Conservation (phyloP, 345 rosid species). For the Nephelium lappaceum region DNA sequence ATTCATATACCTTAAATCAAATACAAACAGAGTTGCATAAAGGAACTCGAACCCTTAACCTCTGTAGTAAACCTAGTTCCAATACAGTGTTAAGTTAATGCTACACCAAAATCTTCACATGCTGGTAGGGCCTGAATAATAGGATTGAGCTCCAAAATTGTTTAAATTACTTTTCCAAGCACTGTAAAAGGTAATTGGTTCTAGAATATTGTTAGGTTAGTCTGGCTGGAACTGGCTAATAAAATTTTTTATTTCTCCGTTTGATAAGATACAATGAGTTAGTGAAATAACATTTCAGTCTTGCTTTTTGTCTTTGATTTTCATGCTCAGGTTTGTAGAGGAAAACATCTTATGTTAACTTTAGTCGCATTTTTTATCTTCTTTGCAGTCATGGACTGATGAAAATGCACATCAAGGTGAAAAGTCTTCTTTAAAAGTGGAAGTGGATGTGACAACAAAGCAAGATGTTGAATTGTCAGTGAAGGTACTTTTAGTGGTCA, state of each 20-base stretch:
- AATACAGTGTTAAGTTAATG: too few relatives aligned
- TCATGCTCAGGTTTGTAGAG: not conserved
- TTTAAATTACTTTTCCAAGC: too few relatives aligned
- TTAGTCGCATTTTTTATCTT: not conserved
- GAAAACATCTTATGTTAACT: not conserved
- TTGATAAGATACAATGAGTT: not conserved
- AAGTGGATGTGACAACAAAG: slow-evolving; percentile 55
- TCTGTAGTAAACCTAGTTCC: too few relatives aligned
- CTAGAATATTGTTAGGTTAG: not conserved
- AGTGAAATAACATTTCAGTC: not conserved
- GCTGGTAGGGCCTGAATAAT: too few relatives aligned
- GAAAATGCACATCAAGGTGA: slow-evolving; percentile 41
- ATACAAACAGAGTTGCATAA: too few relatives aligned
- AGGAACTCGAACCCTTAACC: too few relatives aligned
- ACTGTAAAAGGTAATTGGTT: not conserved
- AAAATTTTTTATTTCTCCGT: not conserved
- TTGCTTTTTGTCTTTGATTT: not conserved
- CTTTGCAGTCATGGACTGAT: slow-evolving; percentile 42
- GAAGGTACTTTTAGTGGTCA: slow-evolving; percentile 50
- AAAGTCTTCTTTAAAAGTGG: slow-evolving; percentile 48
- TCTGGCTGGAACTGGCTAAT: not conserved
- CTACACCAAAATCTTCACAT: too few relatives aligned
- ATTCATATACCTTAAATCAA: too few relatives aligned
- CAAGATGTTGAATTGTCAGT: slow-evolving; percentile 59
- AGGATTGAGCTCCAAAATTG: too few relatives aligned